Base-by-base conservation (phyloP, 2,329 filamentous ascomycete genomes). In the Biscogniauxia mediterranea region DNA sequence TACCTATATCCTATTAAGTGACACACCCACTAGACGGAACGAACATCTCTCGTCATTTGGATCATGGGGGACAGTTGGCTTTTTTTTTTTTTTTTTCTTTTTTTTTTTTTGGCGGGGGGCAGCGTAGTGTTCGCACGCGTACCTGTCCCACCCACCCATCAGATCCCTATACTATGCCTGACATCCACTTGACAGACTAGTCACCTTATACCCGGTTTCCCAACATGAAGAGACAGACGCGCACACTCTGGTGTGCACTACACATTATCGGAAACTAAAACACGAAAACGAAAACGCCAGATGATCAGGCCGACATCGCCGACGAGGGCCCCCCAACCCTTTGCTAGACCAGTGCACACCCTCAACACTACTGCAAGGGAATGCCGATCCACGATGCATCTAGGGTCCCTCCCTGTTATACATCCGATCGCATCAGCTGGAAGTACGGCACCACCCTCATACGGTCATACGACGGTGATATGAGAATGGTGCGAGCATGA, bases 311-410 rank as follows among this genome's bases (percentile, higher is more conserved):
- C 38, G 38, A 15, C 38, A 46, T 46, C 38, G 17, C 38, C 32
- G 7, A 15, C 32, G 7, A 38, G 32, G 32, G 3, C 38, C 38
- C 15, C 38, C 38, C 26, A 28, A 4, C 26, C 26, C 28, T 32
- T 32, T 46, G 6, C 38, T 46, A 46, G 38, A 46, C 15, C 13
- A 11, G 32, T 38, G 32, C 9, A 25, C 19, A 49, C 17, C 55
- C 20, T 57, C 17, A 26, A 54, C 49, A 55, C 56, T 58, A 52
- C 59, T 57, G 51, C 32, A 56, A 52, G 56, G 50, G 25, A 54
- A 51, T 25, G 49, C 6, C n/a, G 56, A 57, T 42, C 49, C 19
- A 26, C 15, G 20, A 52, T 32, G 56, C 56, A 52, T 8, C 1
- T 52, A 57, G 55, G 55, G 55, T 58, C 50, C 56, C 11, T 46